Evolutionary conservation across 495 filamentous ascomycete genomes (phyloP).

Genomic region (Astrothelium macrocarpum): DNA sequence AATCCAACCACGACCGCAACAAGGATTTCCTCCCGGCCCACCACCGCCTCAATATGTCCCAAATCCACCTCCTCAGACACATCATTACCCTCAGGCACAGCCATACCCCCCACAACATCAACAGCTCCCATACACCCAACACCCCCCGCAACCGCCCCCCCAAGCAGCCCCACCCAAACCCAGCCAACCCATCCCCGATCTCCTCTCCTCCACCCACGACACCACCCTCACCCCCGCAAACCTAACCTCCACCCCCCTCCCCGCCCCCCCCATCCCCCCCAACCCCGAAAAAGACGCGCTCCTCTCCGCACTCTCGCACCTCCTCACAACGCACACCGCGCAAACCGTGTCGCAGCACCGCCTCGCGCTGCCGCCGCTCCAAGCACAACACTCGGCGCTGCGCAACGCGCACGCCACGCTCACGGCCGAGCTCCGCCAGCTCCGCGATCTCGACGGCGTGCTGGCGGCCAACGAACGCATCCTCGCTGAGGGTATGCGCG

Average conservation of each 20-base stretch:
- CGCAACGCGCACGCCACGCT: slow-evolving; percentile 54
- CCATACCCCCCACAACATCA: slow-evolving; percentile 7
- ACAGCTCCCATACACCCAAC: background rate
- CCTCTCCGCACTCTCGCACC: slow-evolving; percentile 61
- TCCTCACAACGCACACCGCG: slow-evolving; percentile 56
- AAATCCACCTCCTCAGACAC: slow-evolving; percentile 6
- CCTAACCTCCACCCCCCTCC: slow-evolving; percentile 34
- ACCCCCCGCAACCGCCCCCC: slow-evolving; percentile 1
- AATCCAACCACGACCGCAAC: slow-evolving; percentile 1
- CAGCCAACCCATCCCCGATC: slow-evolving; percentile 49
- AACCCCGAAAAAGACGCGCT: slow-evolving; percentile 95
- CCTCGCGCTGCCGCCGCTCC: slow-evolving; percentile 60
- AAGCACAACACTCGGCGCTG: slow-evolving; percentile 71
- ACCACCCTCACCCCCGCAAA: slow-evolving; percentile 44
- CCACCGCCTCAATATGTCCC: slow-evolving; percentile 10
- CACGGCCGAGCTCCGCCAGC: slow-evolving; percentile 58
- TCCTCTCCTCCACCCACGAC: slow-evolving; percentile 61
- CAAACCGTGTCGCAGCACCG: slow-evolving; percentile 54
- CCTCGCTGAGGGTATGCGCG: slow-evolving; percentile 62
- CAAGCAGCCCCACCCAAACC: slow-evolving; percentile 6
- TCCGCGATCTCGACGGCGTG: slow-evolving; percentile 57
- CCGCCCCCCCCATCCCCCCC: slow-evolving; percentile 79
- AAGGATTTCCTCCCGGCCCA: slow-evolving; percentile 11
- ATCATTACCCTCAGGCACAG: slow-evolving; percentile 3
- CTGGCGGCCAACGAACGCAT: slow-evolving; percentile 68